Conservation (phyloP, 2,329 filamentous ascomycete species). For the Cercospora sp. region DNA sequence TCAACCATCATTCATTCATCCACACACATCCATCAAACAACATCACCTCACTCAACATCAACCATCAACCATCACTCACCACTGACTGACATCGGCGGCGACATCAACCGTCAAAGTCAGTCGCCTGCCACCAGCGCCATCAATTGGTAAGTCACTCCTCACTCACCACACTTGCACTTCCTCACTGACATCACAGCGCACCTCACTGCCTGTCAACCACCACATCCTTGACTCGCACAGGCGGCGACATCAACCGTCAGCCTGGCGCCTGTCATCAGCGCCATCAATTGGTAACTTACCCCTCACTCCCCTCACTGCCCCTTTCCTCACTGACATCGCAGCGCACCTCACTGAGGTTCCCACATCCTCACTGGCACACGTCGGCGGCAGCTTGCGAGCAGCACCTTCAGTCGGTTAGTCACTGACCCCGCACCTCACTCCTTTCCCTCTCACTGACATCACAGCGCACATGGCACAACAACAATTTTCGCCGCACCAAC, state of each 20-base stretch:
- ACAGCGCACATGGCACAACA: background rate
- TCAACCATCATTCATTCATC: background rate
- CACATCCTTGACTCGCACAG: background rate
- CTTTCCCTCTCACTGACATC: conserved; percentile 1
- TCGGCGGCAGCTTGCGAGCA: background rate
- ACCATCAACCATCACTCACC: background rate
- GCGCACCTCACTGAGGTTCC: background rate
- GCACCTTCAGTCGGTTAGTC: background rate
- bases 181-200: background rate
- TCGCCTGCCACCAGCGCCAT: background rate
- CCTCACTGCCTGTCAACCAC: background rate
- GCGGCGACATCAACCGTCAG: background rate
- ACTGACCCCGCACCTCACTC: background rate
- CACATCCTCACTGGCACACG: background rate
- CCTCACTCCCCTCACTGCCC: background rate
- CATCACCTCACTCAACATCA: background rate
- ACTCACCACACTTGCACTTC: background rate
- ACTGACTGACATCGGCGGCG: background rate
- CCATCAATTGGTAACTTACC: background rate
- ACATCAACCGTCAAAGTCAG: background rate
- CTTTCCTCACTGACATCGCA: background rate
- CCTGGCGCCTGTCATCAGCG: background rate
- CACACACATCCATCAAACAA: conserved; percentile 3
- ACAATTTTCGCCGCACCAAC: background rate
- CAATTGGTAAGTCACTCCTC: background rate